Base-by-base conservation (phyloP, 805 yeast species). In the Metschnikowia koreensis region DNA sequence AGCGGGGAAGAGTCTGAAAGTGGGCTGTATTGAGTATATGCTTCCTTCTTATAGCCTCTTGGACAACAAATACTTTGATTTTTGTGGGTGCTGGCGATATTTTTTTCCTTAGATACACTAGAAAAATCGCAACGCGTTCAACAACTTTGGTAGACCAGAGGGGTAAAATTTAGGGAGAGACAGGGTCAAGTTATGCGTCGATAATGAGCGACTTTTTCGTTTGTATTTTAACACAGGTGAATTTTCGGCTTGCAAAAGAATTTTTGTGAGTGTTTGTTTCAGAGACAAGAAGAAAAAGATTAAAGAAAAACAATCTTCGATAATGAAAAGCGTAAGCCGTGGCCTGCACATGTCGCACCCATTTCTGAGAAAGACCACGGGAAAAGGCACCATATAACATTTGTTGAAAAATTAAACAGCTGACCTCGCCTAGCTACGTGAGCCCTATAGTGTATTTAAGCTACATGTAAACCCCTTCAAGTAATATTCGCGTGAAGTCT, bases 321-420 rank as follows among this genome's bases (percentile, higher is more conserved):
- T 41, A 47, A 27, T 34, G 46, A 34, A 40, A 46, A 47, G 50
- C 50, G 50, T 47, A 37, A 40, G 50, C 50, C 38, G 41, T 41
- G 36, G 45, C 41, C 50, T 47, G 50, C 46, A 47, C 38, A 16
- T 41, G 38, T 6, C n/a, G 37, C 41, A n/a, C 46, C 26, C 38
- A 38, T 8, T 41, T 34, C 44, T 33, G 22, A 17, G 16, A 40
- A 39, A 15, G 49, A 40, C 49, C 49, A 27, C 34, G 33, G 26
- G 40, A 22, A 22, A 10, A 76, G 77, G n/a, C 90, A 89, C 66
- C 86, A 86, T 13, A 69, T 58, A 31, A 83, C 66, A 66, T 86
- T 81, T 65, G 87, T 81, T 0, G 61, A 53, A 37, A 22, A 3
- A 22, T 3, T 3, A 22, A 22, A 22, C 22, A 22, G 22, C 22